Base-by-base conservation (phyloP, 805 yeast genomes). In the Candida coquimbonensis region DNA sequence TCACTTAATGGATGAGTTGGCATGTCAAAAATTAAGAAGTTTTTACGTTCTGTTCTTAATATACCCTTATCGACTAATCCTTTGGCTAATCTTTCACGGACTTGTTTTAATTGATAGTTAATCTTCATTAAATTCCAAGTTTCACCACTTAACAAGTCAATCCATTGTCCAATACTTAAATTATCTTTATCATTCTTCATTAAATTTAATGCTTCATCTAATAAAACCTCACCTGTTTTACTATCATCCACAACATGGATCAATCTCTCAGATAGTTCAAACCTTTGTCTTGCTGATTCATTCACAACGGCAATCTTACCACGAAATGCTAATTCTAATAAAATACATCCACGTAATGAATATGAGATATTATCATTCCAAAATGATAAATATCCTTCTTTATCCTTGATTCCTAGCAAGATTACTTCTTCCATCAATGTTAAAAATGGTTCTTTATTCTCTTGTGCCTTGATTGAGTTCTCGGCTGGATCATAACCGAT, bases 301-400 rank as follows among this genome's bases (percentile, higher is more conserved):
- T 87, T 87, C 42, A 89, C 84, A 72, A 93, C 80, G 45, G 89
- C 75, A 57, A 93, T 87, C 60, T 87, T 86, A 48, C 89, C 90
- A 55, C 97, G 78, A 58, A 93, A 78, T 3, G 97, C 96, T 65
- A 93, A 74, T 66, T 93, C 99, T 62, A 93, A 75, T 44, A 93
- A 60, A 49, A 93, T 91, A 63, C 96, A 85, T 12, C 99, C 99
- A 57, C 99, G 80, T 49, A 93, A 74, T 1, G 97, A 96, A 68
- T 93, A 93, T 24, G 97, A 88, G 45, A 93, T 90, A 66, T 88
- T 90, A 66, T 93, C 99, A 63, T 93, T 93, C 99, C 99, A 93
- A 67, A 93, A 93, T 27, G 96, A 88, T 39, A 93, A 72, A 64
- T 91, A 89, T 12, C 99, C 99, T 66, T 93, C 98, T 56, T 86